Conservation (phyloP, 1,284 basidiomycete genomes). For the Golubevia sp. region DNA sequence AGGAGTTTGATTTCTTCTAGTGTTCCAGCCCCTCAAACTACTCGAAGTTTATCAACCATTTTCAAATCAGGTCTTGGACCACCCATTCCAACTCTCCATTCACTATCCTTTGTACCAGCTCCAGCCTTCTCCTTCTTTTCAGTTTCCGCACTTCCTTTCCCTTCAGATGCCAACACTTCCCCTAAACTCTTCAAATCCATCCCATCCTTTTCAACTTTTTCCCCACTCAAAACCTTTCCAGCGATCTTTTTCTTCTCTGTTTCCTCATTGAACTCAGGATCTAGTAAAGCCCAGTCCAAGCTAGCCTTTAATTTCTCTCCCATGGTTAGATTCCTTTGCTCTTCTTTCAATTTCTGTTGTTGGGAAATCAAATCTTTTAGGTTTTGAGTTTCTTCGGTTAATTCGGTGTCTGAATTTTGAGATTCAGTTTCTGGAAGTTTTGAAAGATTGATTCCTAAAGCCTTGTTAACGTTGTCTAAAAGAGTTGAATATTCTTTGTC, state of each 20-base stretch:
- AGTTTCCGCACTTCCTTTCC: background rate
- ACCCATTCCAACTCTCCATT: background rate
- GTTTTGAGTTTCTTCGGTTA: background rate
- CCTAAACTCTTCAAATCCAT: background rate
- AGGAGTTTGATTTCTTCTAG: too few species aligned
- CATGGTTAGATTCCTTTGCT: background rate
- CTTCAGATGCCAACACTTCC: background rate
- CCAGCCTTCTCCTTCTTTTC: background rate
- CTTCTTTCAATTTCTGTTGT: background rate
- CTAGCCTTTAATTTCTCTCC: background rate
- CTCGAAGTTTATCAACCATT: background rate
- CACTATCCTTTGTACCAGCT: background rate
- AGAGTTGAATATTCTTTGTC: slow-evolving; percentile 34
- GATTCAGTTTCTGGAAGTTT: background rate
- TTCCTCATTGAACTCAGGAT: background rate
- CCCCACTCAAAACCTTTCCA: background rate
- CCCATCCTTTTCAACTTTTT: background rate
- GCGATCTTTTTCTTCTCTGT: background rate
- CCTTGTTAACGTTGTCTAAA: slow-evolving; percentile 29
- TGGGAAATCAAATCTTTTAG: background rate
- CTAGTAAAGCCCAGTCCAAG: background rate
- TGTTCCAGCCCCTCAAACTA: too few species aligned
- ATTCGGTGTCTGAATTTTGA: too few species aligned
- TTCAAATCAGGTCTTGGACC: background rate
- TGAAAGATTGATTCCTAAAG: slow-evolving; percentile 13